Conservation (phyloP, 208 protist genomes). For the Leishmania tropica region DNA sequence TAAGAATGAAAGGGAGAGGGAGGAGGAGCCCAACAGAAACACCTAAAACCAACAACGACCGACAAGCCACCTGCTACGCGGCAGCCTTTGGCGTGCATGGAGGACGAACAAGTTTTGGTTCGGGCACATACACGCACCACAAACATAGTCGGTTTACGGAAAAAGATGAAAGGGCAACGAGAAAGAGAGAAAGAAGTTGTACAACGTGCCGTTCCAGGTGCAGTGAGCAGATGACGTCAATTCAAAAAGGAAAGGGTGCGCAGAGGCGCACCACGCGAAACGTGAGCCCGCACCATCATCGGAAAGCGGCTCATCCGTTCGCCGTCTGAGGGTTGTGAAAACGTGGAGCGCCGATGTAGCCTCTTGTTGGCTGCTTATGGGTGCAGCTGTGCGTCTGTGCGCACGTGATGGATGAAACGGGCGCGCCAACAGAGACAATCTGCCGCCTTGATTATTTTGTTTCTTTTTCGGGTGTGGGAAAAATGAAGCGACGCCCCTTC, state of each 20-base stretch:
- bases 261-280: background rate
- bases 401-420: background rate
- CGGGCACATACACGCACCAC: background rate
- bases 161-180: background rate
- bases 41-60: constrained; percentile 7
- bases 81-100: background rate
- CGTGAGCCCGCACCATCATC: background rate
- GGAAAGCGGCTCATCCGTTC: background rate
- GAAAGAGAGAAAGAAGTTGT: background rate
- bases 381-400: background rate
- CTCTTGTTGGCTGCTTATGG: background rate
- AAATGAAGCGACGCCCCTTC: background rate
- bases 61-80: background rate
- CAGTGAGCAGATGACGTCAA: background rate
- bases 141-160: background rate
- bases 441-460: background rate
- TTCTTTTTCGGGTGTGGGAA: background rate
- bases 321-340: background rate
- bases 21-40: too few species aligned
- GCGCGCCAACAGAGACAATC: background rate
- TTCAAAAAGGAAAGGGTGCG: background rate
- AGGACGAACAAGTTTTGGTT: background rate
- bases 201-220: background rate
- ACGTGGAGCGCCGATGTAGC: background rate
- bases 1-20: background rate